These are phyloP conservation scores for Candida maesae DNA, from an alignment of 805 yeast genomes.

Conservation along the genomic window DNA sequence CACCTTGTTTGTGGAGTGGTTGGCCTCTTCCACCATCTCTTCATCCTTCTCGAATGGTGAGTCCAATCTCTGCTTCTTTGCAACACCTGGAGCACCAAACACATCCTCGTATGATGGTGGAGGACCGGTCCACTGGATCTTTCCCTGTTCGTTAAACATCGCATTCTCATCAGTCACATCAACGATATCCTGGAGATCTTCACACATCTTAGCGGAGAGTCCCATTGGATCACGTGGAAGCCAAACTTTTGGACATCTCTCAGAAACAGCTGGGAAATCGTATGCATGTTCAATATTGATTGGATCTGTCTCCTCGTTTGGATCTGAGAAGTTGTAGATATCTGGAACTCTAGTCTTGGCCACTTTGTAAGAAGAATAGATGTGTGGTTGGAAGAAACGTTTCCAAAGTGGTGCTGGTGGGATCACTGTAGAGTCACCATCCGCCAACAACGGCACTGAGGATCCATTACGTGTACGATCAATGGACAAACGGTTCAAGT, in stretches of 20 bases:
- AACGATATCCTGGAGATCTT: slow-evolving; percentile 50
- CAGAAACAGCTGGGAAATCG: slow-evolving; percentile 69
- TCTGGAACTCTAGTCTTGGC: slow-evolving; percentile 54
- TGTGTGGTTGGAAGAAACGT: slow-evolving; percentile 54
- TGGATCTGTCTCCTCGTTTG: slow-evolving; percentile 35
- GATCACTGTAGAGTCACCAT: slow-evolving; percentile 40
- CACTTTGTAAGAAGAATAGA: slow-evolving; percentile 46
- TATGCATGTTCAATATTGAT: slow-evolving; percentile 58
- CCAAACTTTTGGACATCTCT: slow-evolving; percentile 78
- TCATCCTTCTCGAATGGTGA: neutral
- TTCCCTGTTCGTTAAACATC: slow-evolving; percentile 47
- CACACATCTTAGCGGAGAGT: slow-evolving; percentile 58
- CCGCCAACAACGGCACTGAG: slow-evolving; percentile 63
- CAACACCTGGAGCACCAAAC: neutral
- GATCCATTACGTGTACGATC: slow-evolving; percentile 21
- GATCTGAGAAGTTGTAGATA: slow-evolving; percentile 47
- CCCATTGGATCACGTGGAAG: slow-evolving; percentile 90
- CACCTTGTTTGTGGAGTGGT: neutral
- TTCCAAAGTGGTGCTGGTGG: slow-evolving; percentile 39
- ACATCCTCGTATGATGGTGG: slow-evolving; percentile 41
- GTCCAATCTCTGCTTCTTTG: neutral
- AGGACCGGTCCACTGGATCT: slow-evolving; percentile 43
- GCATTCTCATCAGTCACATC: slow-evolving; percentile 69
- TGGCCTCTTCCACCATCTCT: neutral
- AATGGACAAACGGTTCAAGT: slow-evolving; percentile 21